Base-by-base conservation (phyloP, 2,329 filamentous ascomycete species). In the Escovopsis weberi region DNA sequence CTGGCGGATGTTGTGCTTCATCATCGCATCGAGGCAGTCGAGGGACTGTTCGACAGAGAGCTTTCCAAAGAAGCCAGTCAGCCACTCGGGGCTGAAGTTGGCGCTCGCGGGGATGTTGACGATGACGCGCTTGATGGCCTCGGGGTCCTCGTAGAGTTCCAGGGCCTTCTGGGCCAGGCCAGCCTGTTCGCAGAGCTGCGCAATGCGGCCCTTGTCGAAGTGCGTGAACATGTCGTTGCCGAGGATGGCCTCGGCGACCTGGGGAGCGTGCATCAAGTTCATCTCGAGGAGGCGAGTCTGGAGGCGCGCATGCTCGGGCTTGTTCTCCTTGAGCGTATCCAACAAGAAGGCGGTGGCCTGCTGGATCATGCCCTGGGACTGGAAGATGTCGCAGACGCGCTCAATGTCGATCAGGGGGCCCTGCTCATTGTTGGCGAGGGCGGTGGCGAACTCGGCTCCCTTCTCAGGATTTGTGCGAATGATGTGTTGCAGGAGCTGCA, bases 181-280 rank as follows among this genome's bases (percentile, higher is more conserved):
- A 41, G 88, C 88, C 59, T 93, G 84, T 67, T 98, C 91, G 60
- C 91, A 98, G 43, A 98, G 75, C 50, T 82, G 76, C 23, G 89
- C 85, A 62, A 98, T 85, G 49, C 87, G 82, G 38, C 79, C 67
- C 68, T 85, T 93, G 66, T 98, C 91, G 57, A 94, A 98, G 66
- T 98, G 79, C 1, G 87, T 87, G 65, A 98, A 96, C 83, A 98
- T 95, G 55, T 96, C 86, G 56, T 98, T 98, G 51, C 89, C 85
- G 35, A 98, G 76, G 52, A 98, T 98, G 32, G 91, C 91, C 62
- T 98, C 93, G 4, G 93, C 91, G 43, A 98, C 93, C 62, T 96
- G 91, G 40, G 91, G 91, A 1, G 91, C 93, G 53, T 94, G 93
- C 64, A 94, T 74, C 48, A 98, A 67, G 63, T 98, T 98, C 88